Evolutionary conservation across 805 yeast genomes (phyloP), one percentile per base, ranked within the genome.

Genomic region (Nakazawaea wyomingensis): DNA sequence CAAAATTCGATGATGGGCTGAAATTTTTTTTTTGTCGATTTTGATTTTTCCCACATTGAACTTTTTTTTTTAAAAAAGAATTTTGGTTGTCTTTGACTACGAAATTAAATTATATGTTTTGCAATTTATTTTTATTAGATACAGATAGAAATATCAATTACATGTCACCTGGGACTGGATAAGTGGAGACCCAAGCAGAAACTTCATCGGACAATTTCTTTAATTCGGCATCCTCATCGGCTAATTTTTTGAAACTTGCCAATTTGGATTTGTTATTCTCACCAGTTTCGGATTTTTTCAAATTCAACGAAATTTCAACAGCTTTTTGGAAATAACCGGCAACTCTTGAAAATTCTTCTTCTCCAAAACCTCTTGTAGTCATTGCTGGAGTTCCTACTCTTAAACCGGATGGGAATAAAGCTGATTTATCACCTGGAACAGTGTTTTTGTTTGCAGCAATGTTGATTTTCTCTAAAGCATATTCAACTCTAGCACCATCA

Each of bases 381-480:
- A 91, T 91, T 37, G 98, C 98, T 46, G 99, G 99, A 14, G 98
- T 86, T 56, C 99, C 99, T 48, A 91, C 84, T 72, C 99, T 85
- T 52, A 91, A 72, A 55, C 99, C 99, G 48, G 95, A 87, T 58
- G 99, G 99, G 62, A 86, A 88, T 48, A 91, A 74, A 27, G 99
- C 99, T 35, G 96, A 86, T 66, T 80, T 84, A 68, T 91, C 99
- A 56, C 96, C 96, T 48, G 97, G 97, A 52, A 91, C 85, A 39
- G 98, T 84, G 75, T 91, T 91, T 69, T 91, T 91, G 74, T 91
- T 91, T 51, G 90, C 85, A 38, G 98, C 97, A 63, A 91, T 88
- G 73, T 90, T 90, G 57, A 85, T 79, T 56, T 80, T 80, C 68
- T 91, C 97, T 55, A 88, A 79, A 32, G 89, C 83, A 37, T 88